Base-by-base conservation (phyloP, 2,329 filamentous ascomycete species). In the Coccinonectria pachysandricola region DNA sequence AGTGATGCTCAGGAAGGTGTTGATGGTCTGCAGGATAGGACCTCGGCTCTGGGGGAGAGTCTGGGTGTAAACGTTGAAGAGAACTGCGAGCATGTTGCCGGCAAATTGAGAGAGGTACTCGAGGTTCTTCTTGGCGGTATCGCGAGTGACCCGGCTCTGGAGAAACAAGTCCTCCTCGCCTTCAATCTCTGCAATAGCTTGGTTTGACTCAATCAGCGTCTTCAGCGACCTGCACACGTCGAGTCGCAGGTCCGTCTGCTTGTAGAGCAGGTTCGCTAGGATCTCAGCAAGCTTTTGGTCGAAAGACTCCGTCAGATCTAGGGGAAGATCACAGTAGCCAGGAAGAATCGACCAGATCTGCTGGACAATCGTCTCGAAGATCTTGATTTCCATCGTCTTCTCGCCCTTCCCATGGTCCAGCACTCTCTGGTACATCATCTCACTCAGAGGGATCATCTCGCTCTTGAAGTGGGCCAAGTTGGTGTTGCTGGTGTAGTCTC, bases 41-140 rank as follows among this genome's bases (percentile, higher is more conserved):
- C 85, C 87, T 42, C 91, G 73, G 47, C 84, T 91, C 48, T 95
- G 85, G 3, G 91, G 88, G 14, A 98, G 67, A 1, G 91, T 98
- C 54, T 95, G 83, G 38, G 83, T 94, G 60, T 98, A 98, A 22
- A 98, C 88, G 50, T 98, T 98, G 67, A 98, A 96, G n/a, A 98
- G 64, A 1, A 96, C 88, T 6, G 91, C 87, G 21, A 98, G 72
- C 57, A 98, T 71, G 46, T 96, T 96, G 34, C 79, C 79, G 1
- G 88, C 71, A 48, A 91, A 87, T 1, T 64, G 62, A 10, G 83
- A 75, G 8, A 98, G 65, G 50, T 93, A 79, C n/a, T 74, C 62
- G 19, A 96, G 60, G 49, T 95, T 95, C 55, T 78, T 77, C 51
- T 75, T 63, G 0, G 91, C 88, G 19, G 75, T 66, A 4, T 65